These are phyloP conservation scores for Blastomyces emzantsi DNA, from an alignment of 2,329 filamentous ascomycete genomes.

Conservation along the genomic window DNA sequence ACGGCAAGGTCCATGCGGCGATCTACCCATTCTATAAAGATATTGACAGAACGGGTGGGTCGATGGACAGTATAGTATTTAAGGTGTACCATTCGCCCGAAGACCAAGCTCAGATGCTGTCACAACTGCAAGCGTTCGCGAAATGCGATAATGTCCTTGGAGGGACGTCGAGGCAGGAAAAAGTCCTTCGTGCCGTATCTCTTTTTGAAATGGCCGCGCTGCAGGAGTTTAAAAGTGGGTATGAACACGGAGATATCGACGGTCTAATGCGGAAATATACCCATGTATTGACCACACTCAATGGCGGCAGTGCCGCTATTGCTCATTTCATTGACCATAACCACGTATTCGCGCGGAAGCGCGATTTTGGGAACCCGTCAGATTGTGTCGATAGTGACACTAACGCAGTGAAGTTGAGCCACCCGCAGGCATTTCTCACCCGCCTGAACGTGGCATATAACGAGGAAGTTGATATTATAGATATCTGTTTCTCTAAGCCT, in stretches of 20 bases:
- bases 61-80: slow-evolving; percentile 72
- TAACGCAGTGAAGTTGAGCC: slow-evolving; percentile 65
- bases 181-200: slow-evolving; percentile 61
- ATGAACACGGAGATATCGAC: slow-evolving; percentile 79
- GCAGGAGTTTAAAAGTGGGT: slow-evolving; percentile 86
- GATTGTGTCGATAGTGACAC: slow-evolving; percentile 67
- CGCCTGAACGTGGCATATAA: slow-evolving; percentile 65
- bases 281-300: slow-evolving; percentile 70
- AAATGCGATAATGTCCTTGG: slow-evolving; percentile 72
- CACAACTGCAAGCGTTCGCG: slow-evolving; percentile 69
- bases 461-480: slow-evolving; percentile 71
- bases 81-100: slow-evolving; percentile 79
- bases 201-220: slow-evolving; percentile 88
- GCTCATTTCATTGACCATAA: slow-evolving; percentile 87
- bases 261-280: slow-evolving; percentile 85
- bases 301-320: slow-evolving; percentile 67
- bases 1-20: slow-evolving; percentile 80
- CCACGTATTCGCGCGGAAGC: slow-evolving; percentile 66
- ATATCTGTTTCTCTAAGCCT: slow-evolving; percentile 67
- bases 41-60: slow-evolving; percentile 60
- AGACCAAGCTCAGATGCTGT: slow-evolving; percentile 79
- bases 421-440: slow-evolving; percentile 74
- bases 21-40: slow-evolving; percentile 84
- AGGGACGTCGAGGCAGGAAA: slow-evolving; percentile 60
- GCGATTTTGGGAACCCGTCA: slow-evolving; percentile 61